phyloP scores from a whole-genome alignment of 2,329 filamentous ascomycete species.

The Dactylellina leptospora region DNA sequence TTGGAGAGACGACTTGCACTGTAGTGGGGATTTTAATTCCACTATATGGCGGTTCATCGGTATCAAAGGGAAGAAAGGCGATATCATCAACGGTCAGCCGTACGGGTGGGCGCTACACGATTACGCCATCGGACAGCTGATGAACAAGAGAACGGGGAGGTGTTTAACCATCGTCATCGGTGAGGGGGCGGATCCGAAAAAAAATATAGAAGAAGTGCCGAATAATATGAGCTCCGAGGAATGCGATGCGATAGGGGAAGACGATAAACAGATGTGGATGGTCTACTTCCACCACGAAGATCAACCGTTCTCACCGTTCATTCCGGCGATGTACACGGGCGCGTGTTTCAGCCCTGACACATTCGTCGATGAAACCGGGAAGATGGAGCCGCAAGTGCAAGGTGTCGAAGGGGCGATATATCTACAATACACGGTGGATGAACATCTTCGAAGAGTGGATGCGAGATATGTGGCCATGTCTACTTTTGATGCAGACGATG shows the following conservation, averaged over 20 bases:
- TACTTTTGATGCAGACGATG: conserved; percentile 33
- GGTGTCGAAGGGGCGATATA: conserved; percentile 18
- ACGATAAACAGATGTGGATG: conserved; percentile 25
- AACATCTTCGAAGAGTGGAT: conserved; percentile 39
- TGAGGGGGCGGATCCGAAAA: background rate
- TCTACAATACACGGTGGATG: background rate
- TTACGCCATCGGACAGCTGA: conserved; percentile 18
- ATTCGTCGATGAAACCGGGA: background rate
- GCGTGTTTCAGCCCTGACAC: background rate
- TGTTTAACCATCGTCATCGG: conserved; percentile 18
- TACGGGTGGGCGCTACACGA: conserved; percentile 19
- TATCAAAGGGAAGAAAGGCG: conserved; percentile 5
- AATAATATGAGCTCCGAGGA: conserved; percentile 8
- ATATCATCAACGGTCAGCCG: conserved; percentile 12
- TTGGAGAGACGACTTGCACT: conserved; percentile 18
- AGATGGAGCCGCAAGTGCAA: background rate
- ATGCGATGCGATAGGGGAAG: conserved; percentile 18
- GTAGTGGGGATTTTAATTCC: background rate
- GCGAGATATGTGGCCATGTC: conserved; percentile 28
- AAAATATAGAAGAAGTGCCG: conserved; percentile 9
- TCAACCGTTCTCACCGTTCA: conserved; percentile 29
- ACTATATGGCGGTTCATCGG: conserved; percentile 25
- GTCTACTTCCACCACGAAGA: conserved; percentile 12
- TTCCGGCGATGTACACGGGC: conserved; percentile 22
- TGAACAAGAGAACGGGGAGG: conserved; percentile 16